These are phyloP conservation scores for Myochromella boudieri DNA, from an alignment of 768 basidiomycete species.

Conservation along the genomic window DNA sequence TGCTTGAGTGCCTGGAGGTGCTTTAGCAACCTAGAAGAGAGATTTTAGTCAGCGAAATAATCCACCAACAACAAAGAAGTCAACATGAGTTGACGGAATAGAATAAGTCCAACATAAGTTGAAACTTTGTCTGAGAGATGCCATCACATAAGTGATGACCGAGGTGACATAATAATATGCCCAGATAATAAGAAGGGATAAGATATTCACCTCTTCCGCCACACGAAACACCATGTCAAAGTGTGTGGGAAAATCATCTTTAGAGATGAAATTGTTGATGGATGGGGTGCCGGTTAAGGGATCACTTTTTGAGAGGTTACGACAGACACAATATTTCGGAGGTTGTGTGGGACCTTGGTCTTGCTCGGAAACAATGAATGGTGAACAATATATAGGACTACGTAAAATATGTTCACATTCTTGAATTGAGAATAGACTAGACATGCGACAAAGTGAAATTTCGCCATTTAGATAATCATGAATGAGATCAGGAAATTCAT, in stretches of 20 bases:
- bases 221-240: too few species aligned
- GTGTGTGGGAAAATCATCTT: background rate
- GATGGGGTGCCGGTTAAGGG: background rate
- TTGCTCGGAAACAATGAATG: slow-evolving; percentile 16
- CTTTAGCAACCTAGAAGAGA: slow-evolving; percentile 22
- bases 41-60: too few species aligned
- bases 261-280: slow-evolving; percentile 15
- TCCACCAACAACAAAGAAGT: too few species aligned
- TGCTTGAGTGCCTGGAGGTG: slow-evolving; percentile 28
- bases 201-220: too few species aligned
- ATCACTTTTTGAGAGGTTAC: slow-evolving; percentile 20
- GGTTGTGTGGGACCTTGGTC: slow-evolving; percentile 7
- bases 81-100: too few species aligned
- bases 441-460: too few species aligned
- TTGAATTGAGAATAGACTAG: background rate
- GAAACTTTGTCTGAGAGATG: too few species aligned
- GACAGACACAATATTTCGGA: slow-evolving; percentile 18
- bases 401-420: background rate
- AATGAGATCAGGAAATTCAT: slow-evolving; percentile 8
- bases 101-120: too few species aligned
- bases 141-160: too few species aligned
- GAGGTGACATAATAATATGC: too few species aligned
- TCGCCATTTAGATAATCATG: slow-evolving; percentile 14
- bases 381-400: slow-evolving; percentile 21
- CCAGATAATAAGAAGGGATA: too few species aligned